Base-by-base conservation (phyloP, 1,284 basidiomycete genomes). In the Cutaneotrichosporon curvatum region DNA sequence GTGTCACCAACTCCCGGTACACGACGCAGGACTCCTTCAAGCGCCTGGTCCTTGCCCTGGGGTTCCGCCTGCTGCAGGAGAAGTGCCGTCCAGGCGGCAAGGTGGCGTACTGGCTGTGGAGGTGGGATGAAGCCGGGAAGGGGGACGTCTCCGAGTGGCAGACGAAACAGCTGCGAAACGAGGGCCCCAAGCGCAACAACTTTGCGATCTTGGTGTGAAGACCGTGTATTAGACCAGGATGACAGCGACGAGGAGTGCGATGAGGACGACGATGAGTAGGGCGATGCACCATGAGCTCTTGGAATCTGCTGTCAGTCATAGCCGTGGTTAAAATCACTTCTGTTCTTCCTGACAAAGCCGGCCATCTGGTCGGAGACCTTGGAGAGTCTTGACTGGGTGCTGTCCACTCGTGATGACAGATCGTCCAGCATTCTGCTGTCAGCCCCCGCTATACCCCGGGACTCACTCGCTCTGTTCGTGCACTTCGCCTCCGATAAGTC, bases 401-500 rank as follows among this genome's bases (percentile, higher is more conserved):
- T 68, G 60, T 89, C 87, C 2, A 91, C 86, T 25, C 80, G 78
- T 10, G 67, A 75, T 51, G 87, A 85, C 1, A 95, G 73, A 61
- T 90, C 88, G 30, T 80, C 83, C 0, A 95, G 75, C 79, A 95
- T 81, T 59, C 88, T 91, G 57, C 12, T 5, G 41, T 41, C 35
- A 43, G 40, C 34, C 8, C 33, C 32, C 28, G 6, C 21, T 16
- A 8, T 15, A 12, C 18, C 15, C 19, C 1, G 12, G 70, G n/a
- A n/a, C 82, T 49, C 56, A 91, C 90, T 87, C 86, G 57, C 83
- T 85, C 58, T 94, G 90, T 65, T 91, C 87, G 4, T 68, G 74
- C 37, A 94, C 86, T 66, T 95, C 90, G 43, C 80, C 81, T 0
- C 90, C 90, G 79, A 95, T 94, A 35, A 94, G 73, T 5, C 84